A percentile compares a stretch with the other conserved stretches of the same genome.
phyloP scores from a whole-genome alignment of 768 basidiomycete genomes.

The Grammothele lineata region DNA sequence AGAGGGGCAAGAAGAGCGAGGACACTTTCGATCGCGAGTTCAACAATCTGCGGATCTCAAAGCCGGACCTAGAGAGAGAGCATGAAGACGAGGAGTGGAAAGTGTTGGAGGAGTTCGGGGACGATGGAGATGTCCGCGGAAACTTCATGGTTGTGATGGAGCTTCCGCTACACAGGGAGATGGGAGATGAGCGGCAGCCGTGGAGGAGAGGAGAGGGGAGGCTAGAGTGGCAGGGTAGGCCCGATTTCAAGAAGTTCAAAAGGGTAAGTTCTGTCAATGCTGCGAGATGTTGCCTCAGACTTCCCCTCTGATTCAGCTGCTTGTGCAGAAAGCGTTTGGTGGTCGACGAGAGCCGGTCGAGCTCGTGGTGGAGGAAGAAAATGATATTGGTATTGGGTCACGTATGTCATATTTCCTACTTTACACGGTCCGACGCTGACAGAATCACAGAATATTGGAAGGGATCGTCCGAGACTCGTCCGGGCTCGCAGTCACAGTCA shows the following conservation, averaged over 20 bases:
- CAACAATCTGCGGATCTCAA: constrained; percentile 68
- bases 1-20: constrained; percentile 61
- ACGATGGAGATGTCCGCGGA: constrained; percentile 56
- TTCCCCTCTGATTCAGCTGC: background rate
- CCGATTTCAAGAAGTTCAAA: constrained; percentile 78
- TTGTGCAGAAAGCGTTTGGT: constrained; percentile 31
- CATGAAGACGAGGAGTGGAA: constrained; percentile 53
- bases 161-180: constrained; percentile 48
- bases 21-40: constrained; percentile 78
- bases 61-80: constrained; percentile 48
- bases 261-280: constrained; percentile 40
- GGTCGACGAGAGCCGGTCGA: constrained; percentile 39
- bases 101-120: constrained; percentile 61
- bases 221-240: constrained; percentile 44
- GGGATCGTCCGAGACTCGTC: constrained; percentile 21
- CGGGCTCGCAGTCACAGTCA: constrained; percentile 1
- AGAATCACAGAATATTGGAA: constrained; percentile 56
- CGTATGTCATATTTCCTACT: constrained; percentile 32
- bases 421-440: background rate
- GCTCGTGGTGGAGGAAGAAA: constrained; percentile 45
- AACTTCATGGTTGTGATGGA: constrained; percentile 81
- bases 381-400: constrained; percentile 51
- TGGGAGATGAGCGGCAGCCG: background rate
- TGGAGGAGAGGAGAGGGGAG: constrained; percentile 20
- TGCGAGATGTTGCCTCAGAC: background rate